Evolutionary conservation across 2,329 filamentous ascomycete species (phyloP).

Genomic region (Fusarium decemcellulare): DNA sequence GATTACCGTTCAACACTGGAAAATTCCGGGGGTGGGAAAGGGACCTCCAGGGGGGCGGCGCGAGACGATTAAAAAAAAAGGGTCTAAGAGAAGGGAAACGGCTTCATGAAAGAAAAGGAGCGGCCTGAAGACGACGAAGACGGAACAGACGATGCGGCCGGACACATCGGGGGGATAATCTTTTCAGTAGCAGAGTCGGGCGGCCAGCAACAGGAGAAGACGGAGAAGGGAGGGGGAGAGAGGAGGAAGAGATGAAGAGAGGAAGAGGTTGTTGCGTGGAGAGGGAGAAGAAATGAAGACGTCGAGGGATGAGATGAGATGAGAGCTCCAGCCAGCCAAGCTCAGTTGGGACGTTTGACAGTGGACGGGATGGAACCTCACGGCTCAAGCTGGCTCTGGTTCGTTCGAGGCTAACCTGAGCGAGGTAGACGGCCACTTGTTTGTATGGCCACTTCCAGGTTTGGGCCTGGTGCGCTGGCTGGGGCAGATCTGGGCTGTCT

Average conservation of each 20-base stretch:
- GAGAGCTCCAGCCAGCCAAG: conserved; percentile 29
- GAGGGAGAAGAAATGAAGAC: conserved; percentile 29
- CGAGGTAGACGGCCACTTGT: conserved; percentile 10
- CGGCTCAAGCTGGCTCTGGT: conserved; percentile 21
- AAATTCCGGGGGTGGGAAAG: conserved; percentile 45
- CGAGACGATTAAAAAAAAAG: conserved; percentile 29
- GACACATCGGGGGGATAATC: conserved; percentile 49
- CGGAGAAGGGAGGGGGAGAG: conserved; percentile 5
- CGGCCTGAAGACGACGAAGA: conserved; percentile 40
- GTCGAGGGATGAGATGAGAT: conserved; percentile 35
- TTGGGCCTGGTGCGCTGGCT: not conserved
- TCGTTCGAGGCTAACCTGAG: conserved; percentile 8
- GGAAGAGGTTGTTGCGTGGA: conserved; percentile 20
- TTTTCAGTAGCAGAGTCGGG: conserved; percentile 30
- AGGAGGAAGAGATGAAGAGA: conserved; percentile 7
- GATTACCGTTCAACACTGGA: conserved; percentile 37
- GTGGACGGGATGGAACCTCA: conserved; percentile 32
- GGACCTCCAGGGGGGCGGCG: conserved; percentile 42
- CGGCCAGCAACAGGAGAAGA: conserved; percentile 27
- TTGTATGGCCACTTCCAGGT: conserved; percentile 31
- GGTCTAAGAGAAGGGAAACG: conserved; percentile 42
- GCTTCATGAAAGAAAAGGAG: conserved; percentile 48
- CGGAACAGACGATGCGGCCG: conserved; percentile 46
- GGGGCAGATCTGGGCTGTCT: conserved; percentile 15
- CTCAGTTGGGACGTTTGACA: conserved; percentile 30